Evolutionary conservation across 2,329 filamentous ascomycete species (phyloP), one percentile per base, ranked within the genome.

Genomic region (Cladophialophora carrionii): DNA sequence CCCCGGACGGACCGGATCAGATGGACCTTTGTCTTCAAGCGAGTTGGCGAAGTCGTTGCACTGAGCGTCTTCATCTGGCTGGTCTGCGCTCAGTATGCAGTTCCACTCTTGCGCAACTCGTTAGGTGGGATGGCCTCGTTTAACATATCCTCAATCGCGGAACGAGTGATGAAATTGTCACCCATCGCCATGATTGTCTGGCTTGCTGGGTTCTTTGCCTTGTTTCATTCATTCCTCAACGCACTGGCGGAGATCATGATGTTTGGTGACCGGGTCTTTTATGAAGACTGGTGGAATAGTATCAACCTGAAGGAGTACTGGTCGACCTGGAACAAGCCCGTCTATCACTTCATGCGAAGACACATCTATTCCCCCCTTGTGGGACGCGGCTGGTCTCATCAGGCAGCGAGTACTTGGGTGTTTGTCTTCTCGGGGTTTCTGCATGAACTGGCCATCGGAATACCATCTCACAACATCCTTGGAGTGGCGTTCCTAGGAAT

Each of bases 241-340:
- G 92, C 92, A 0, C 81, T 98, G 22, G 94, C 94, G 3, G 95
- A 99, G 77, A 81, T 98, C 12, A 90, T 92, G 81, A 85, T 86
- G 51, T 99, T 99, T 73, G 95, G 90, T 20, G 95, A 99, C 76
- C 87, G 95, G 32, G 90, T 93, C 59, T 99, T 99, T 77, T 99
- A 99, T 77, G 89, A 91, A 43, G 92, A 96, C 74, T 99, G 95
- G 95, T 99, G 95, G 95, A 99, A 99, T 75, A 91, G 88, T 69
- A 88, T 88, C 61, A 92, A 88, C 70, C 82, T 98, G 6, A 91
- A 93, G 37, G 85, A 85, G 4, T 99, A 99, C 81, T 97, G 94
- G 94, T 88, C 93, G 24, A 90, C 89, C 0, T 99, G 95, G 95
- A 99, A 99, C 80, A 96, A 96, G 76, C 95, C 95, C 0, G 94